Conservation (phyloP, 257 asterid genomes). For the Linaria vulgaris region DNA sequence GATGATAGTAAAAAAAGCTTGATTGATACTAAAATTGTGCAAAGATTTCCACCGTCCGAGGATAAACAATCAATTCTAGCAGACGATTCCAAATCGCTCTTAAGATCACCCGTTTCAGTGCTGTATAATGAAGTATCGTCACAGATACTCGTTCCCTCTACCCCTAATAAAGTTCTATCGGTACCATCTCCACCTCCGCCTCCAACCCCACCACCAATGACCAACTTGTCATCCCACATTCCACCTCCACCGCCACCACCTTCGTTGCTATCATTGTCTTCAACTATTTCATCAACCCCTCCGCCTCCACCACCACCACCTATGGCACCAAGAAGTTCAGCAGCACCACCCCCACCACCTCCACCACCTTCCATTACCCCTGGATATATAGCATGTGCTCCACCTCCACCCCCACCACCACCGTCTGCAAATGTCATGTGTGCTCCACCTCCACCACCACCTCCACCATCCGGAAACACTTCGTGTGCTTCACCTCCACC, state of each 20-base stretch:
- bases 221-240: not conserved
- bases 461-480: constrained; percentile 12
- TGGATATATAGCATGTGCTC: not conserved
- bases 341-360: constrained; percentile 32
- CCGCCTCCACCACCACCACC: constrained; percentile 28
- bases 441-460: constrained; percentile 26
- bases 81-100: no score
- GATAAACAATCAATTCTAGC: not conserved
- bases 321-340: not conserved
- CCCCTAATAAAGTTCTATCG: constrained; percentile 1
- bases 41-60: constrained; percentile 22
- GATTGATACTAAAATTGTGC: constrained; percentile 1
- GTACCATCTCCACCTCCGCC: not conserved
- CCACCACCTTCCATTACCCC: constrained; percentile 30
- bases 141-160: constrained; percentile 19
- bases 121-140: constrained; percentile 17
- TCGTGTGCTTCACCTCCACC: constrained; percentile 38
- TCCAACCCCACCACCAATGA: constrained; percentile 17
- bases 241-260: constrained; percentile 28
- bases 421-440: constrained; percentile 7
- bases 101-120: constrained; percentile 1
- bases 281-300: not conserved
- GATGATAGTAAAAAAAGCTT: constrained; percentile 22
- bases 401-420: constrained; percentile 31
- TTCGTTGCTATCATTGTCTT: constrained; percentile 19